Evolutionary conservation across 208 protist species (phyloP), one percentile per base, ranked within the genome.

Genomic region (Angomonas ambiguus): DNA sequence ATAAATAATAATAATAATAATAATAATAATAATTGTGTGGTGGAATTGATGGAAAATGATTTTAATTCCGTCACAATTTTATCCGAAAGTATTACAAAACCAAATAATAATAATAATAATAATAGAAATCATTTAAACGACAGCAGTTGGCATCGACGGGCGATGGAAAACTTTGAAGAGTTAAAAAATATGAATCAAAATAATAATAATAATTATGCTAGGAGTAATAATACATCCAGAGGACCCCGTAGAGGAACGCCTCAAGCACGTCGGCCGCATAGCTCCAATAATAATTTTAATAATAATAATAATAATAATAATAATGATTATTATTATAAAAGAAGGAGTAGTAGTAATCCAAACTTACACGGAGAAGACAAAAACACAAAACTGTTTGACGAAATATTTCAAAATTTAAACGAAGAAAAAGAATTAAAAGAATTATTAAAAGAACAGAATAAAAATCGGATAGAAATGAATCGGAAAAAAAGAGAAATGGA

Each of bases 151-250:
- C 75, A 79, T 34, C 69, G 67, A 27, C 58, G 61, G 10, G 75
- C 76, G 31, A 49, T 76, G 65, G 72, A 76, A 55, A 75, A 82
- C 56, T 77, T 85, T 65, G 76, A 80, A 34, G 76, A 68, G 51
- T 69, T 85, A 13, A 62, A 77, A 45, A 45, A 45, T n/a, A 45
- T 45, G 38, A 45, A 45, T 45, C 8, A 45, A 45, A 45, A 45
- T 45, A 45, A 45, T 45, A 45, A 45, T 45, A 45, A 45, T 45
- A 45, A 45, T 45, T n/a, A 45, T 45, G 8, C 16, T 16, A 8
- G 38, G 8, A 8, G 38, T n/a, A 45, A 45, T 45, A 45, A 45
- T 45, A n/a, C 38, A n/a, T 16, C 11, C 16, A n/a, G 8, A 45
- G 11, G 38, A 45, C n/a, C n/a, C n/a, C n/a, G n/a, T n/a, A 45